A percentile compares a stretch with the other conserved stretches of the same genome.
phyloP scores from a whole-genome alignment of 805 yeast species.

The Blastobotrys attinorum region DNA sequence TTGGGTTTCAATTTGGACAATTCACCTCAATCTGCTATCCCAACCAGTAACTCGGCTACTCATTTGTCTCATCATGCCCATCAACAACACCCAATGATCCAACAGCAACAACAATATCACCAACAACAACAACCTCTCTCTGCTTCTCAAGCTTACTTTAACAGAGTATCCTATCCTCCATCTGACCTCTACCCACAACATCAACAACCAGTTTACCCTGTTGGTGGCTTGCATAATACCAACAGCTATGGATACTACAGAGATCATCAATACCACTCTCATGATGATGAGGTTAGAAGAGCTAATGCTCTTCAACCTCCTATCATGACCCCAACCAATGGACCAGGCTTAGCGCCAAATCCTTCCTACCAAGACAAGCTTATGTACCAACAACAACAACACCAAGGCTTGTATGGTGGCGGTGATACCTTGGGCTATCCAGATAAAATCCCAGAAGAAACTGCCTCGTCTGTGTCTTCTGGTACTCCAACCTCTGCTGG shows the following conservation, averaged over 20 bases:
- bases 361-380: constrained; percentile 7
- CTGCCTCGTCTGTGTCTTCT: background rate
- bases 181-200: background rate
- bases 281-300: background rate
- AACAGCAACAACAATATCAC: background rate
- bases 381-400: constrained; percentile 6
- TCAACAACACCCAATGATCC: background rate
- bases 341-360: background rate
- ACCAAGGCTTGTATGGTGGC: constrained; percentile 5
- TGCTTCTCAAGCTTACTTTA: background rate
- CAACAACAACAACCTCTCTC: background rate
- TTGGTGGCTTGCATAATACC: background rate
- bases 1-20: background rate
- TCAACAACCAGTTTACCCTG: background rate
- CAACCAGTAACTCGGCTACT: background rate
- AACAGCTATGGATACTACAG: background rate
- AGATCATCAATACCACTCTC: too few species aligned
- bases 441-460: background rate
- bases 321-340: background rate
- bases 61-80: background rate
- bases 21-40: background rate
- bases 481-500: background rate
- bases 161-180: constrained; percentile 1
- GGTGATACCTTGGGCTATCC: too few species aligned
- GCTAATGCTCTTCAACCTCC: background rate